Percentiles rank a stretch among this genome's conserved stretches.
Conservation (phyloP, 2,329 filamentous ascomycete species). For the Colletotrichum graminicola region DNA sequence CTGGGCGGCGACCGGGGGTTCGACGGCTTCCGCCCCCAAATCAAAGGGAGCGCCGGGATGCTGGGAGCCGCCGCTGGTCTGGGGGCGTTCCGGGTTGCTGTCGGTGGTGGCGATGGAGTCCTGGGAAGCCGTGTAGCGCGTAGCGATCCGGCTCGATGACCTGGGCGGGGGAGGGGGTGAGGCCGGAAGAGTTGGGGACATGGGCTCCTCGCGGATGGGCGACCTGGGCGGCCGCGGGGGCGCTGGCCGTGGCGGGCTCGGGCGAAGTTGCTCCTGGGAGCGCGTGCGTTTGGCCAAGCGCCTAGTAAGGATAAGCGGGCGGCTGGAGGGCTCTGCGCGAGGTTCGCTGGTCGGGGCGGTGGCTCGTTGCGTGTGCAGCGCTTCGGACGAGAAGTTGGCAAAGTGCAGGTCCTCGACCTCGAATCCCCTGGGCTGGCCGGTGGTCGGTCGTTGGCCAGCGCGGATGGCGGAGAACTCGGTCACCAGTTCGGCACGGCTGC, state of each 20-base stretch:
- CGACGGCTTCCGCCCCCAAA: slow-evolving; percentile 44
- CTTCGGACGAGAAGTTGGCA: slow-evolving; percentile 62
- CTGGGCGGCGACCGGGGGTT: slow-evolving; percentile 41
- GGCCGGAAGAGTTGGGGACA: slow-evolving; percentile 47
- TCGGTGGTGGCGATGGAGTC: slow-evolving; percentile 15
- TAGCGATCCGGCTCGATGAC: slow-evolving; percentile 66
- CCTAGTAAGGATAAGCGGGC: slow-evolving; percentile 43
- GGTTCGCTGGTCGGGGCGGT: slow-evolving; percentile 14
- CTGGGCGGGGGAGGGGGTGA: slow-evolving; percentile 64
- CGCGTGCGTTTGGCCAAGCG: slow-evolving; percentile 58
- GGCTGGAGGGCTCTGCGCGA: slow-evolving; percentile 14
- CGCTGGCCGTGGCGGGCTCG: slow-evolving; percentile 58
- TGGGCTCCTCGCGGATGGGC: slow-evolving; percentile 50
- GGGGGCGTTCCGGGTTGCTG: slow-evolving; percentile 56
- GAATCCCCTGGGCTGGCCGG: slow-evolving; percentile 53
- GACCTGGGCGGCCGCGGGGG: slow-evolving; percentile 62
- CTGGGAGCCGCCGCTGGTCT: slow-evolving; percentile 60
- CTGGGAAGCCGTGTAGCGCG: slow-evolving; percentile 49
- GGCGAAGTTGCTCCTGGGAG: slow-evolving; percentile 64
- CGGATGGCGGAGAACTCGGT: slow-evolving; percentile 59
- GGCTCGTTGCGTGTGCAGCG: slow-evolving; percentile 46
- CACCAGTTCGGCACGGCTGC: slow-evolving; percentile 57
- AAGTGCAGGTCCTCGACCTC: slow-evolving; percentile 59
- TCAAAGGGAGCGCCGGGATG: slow-evolving; percentile 57
- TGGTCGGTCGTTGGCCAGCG: slow-evolving; percentile 52